Base-by-base conservation (phyloP, 805 yeast genomes). In the Saccharomycopsis oosterbeekiorum region DNA sequence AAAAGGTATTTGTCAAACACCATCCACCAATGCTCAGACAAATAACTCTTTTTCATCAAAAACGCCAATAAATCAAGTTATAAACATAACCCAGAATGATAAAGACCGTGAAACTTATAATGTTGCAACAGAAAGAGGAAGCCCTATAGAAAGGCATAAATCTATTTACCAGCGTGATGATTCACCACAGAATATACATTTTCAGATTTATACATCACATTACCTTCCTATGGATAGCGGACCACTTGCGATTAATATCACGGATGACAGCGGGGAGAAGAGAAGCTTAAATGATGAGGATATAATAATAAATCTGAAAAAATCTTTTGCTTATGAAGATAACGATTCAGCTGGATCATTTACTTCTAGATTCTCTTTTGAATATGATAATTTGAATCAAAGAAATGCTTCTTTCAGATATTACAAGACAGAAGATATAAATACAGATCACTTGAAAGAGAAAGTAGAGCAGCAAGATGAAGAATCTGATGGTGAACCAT, bases 381-480 rank as follows among this genome's bases (percentile, higher is more conserved):
- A 70, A 58, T 69, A 68, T 1, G 69, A 68, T 51, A 51, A 43
- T 29, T 63, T 64, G 5, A 66, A 70, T 5, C 75, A 75, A 15
- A 63, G 78, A 36, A 74, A 73, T 56, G 68, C 75, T 0, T 74
- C 77, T 4, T 69, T 75, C 17, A 71, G 70, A 51, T 75, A 74
- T 63, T 74, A 75, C 59, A 75, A 75, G 59, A 41, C 71, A 19
- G 67, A 66, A 40, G 61, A 64, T 50, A 74, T 71, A 61, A 67
- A 68, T 36, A 62, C 62, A 39, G 59, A 64, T 15, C 24, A 54
- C 6, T 60, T 61, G 6, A 43, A 56, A 29, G 11, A 47, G 21
- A 11, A 34, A 1, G n/a, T 10, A 29, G 21, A 19, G 43, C 39
- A 47, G 12, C 39, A 47, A 6, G 65, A 65, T 36, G 61, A 63